phyloP scores from a whole-genome alignment of 2,329 filamentous ascomycete species.

The Diaporthe caulivora region DNA sequence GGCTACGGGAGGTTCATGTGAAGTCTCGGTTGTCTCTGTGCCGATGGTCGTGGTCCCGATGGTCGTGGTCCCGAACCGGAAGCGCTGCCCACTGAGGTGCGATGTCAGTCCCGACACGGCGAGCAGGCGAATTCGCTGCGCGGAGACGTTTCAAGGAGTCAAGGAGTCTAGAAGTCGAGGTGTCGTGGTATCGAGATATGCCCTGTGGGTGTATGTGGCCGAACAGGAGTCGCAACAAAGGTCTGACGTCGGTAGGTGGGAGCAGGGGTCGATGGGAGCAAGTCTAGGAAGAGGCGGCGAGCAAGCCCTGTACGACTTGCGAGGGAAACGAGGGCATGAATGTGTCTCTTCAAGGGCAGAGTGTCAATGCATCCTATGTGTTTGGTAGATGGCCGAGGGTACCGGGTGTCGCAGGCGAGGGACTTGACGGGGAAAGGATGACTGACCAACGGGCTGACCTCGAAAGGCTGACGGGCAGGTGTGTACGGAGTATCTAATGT shows the following conservation, averaged over 20 bases:
- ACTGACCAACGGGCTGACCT: background rate
- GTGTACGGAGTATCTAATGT: background rate
- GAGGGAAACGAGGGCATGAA: background rate
- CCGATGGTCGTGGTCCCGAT: background rate
- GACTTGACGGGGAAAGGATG: constrained; percentile 5
- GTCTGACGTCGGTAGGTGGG: background rate
- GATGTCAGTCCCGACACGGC: background rate
- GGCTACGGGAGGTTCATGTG: constrained; percentile 36
- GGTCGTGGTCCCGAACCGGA: background rate
- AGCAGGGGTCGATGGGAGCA: background rate
- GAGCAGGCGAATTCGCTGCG: background rate
- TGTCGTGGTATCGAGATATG: background rate
- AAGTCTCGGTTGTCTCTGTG: background rate
- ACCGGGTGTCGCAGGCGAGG: background rate
- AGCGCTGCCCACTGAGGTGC: background rate
- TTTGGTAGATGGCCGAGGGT: background rate
- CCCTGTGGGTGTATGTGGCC: background rate
- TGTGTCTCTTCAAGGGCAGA: background rate
- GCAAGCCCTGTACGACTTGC: background rate
- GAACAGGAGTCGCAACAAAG: background rate
- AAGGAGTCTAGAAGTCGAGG: too few relatives aligned
- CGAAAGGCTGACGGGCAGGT: constrained; percentile 2
- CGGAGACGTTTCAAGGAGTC: background rate
- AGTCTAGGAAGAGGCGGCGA: background rate
- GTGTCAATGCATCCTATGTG: background rate